Base-by-base conservation (phyloP, 768 basidiomycete species). In the Collybia mongolica region DNA sequence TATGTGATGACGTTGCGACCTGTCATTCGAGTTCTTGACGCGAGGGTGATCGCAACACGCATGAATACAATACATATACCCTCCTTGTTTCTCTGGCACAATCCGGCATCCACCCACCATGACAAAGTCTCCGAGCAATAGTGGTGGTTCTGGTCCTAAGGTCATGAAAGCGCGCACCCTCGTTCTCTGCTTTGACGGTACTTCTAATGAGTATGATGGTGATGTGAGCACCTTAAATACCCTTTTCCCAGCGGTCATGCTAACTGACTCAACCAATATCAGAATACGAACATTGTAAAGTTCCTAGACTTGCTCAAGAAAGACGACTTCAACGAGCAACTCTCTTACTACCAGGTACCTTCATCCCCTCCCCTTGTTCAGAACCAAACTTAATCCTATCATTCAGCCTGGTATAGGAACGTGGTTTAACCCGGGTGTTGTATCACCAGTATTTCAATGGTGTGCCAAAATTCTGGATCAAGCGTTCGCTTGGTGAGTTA, bases 161-260 rank as follows among this genome's bases (percentile, higher is more conserved):
- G 11, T 39, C 18, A 43, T 46, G 14, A 58, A 45, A 18, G 59
- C 73, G 8, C 75, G 80, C 26, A 75, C 74, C 0, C 72, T 86
- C 23, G 70, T 88, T 24, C 68, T 88, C 19, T 86, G 83, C 63
- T 89, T 89, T 58, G 87, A 89, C 55, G 87, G 87, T 11, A 88
- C 87, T 3, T 63, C 73, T 2, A 71, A 72, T 47, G 73, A 82
- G 56, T 88, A 78, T 53, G 66, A 72, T 52, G 61, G 65, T 3
- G 58, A 63, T 49, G 85, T 83, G 54, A 24, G 79, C 1, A 22
- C 18, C 24, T 40, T 47, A 35, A 23, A 23, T 43, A 32, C 32
- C 32, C 26, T 9, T 17, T 48, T 28, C 45, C 18, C 15, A 8
- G 26, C 37, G 18, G 28, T 18, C 12, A 42, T 12, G 18, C 14